Conservation (phyloP, 305 asterid species). For the Stenogyne calaminthoides region DNA sequence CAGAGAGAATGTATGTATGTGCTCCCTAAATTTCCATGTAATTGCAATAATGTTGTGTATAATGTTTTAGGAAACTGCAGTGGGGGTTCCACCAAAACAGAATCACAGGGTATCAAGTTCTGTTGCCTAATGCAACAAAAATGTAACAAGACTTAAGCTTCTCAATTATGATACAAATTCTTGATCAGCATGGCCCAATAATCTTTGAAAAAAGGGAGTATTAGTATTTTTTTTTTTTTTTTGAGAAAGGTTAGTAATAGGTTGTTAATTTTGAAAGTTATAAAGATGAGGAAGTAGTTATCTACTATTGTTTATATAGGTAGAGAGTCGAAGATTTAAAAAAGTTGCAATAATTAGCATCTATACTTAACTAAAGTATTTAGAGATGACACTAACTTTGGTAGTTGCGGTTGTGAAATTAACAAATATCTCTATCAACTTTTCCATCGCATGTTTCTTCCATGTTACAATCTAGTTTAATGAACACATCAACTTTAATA, state of each 20-base stretch:
- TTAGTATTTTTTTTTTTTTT: no score
- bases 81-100: conserved; percentile 2
- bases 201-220: background rate
- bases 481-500: no score
- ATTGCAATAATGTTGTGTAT: background rate
- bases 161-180: background rate
- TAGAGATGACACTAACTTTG: background rate
- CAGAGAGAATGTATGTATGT: background rate
- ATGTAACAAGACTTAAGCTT: background rate
- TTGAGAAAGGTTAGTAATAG: background rate
- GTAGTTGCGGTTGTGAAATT: conserved; percentile 18
- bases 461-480: background rate
- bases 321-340: background rate
- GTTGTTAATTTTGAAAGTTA: background rate
- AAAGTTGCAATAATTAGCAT: background rate
- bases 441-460: background rate
- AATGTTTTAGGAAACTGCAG: background rate
- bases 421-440: conserved; percentile 6
- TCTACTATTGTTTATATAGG: background rate
- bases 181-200: background rate
- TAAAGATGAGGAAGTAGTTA: background rate
- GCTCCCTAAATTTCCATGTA: background rate
- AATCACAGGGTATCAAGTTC: background rate
- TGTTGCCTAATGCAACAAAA: conserved; percentile 23
- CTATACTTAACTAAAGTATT: background rate